These are phyloP conservation scores for Thinopyrum elongatum DNA, from an alignment of 176 grass and related monocot genomes.

Conservation along the genomic window DNA sequence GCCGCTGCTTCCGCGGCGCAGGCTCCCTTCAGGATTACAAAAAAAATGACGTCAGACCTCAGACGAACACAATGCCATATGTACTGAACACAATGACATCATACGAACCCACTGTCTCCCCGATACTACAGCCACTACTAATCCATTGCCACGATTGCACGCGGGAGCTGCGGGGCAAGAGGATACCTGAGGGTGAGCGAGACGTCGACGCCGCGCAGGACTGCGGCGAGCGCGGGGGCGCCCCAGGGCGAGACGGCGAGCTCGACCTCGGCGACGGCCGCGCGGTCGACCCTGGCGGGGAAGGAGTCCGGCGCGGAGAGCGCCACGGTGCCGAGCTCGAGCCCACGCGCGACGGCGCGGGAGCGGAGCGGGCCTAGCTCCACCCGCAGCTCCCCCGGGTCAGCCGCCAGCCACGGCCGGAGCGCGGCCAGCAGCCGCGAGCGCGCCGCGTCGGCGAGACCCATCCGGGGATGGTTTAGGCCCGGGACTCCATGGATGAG, in stretches of 20 bases:
- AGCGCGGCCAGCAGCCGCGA: constrained; percentile 39
- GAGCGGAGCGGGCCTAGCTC: constrained; percentile 23
- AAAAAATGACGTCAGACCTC: too few species aligned
- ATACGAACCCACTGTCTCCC: neutral
- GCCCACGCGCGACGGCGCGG: constrained; percentile 31
- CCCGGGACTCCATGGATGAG: constrained; percentile 9
- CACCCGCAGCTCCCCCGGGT: constrained; percentile 31
- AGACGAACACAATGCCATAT: neutral
- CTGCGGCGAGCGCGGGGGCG: constrained; percentile 35
- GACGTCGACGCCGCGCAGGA: constrained; percentile 35
- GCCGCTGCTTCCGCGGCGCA: constrained; percentile 35
- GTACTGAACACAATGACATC: neutral
- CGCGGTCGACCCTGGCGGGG: constrained; percentile 41
- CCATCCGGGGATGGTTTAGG: neutral
- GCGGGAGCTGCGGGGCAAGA: neutral
- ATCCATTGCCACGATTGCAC: neutral
- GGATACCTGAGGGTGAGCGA: constrained; percentile 41
- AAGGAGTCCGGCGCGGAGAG: constrained; percentile 8
- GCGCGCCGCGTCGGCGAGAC: constrained; percentile 37
- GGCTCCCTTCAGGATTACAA: constrained; percentile 49
- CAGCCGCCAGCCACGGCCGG: constrained; percentile 47
- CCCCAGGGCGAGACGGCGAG: constrained; percentile 42
- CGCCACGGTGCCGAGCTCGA: constrained; percentile 29
- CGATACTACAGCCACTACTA: neutral
- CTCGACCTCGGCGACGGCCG: constrained; percentile 47